Evolutionary conservation across 176 grass and related monocot genomes (phyloP), one percentile per base, ranked within the genome.

Genomic region (Bolboschoenus planiculmis): DNA sequence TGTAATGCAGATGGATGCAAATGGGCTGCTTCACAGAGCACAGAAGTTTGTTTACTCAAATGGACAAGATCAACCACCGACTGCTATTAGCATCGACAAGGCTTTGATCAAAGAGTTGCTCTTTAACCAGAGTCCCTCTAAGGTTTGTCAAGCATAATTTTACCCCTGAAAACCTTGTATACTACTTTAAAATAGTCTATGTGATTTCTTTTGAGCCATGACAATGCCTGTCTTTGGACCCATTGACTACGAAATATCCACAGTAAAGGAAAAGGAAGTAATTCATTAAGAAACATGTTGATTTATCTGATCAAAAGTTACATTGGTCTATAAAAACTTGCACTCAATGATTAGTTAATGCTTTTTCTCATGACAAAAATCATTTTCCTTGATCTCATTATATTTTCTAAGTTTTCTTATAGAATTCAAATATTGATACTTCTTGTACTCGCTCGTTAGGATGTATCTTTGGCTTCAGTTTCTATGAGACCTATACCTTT

Each of bases 401-500:
- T 33, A 46, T 44, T 40, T 10, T 51, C 54, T 10, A 18, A 46
- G 6, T 30, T 62, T 63, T 40, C 54, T 11, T 78, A n/a, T 48
- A 55, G 21, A 16, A 44, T 8, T 61, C 57, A 56, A 33, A 16
- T 39, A 62, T 54, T 89, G 8, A 85, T 48, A 70, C 26, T 14
- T 43, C 47, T 39, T 44, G 43, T 74, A 5, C 7, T 44, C 76
- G 34, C 15, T 78, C 2, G 54, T 64, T 70, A 98, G 96, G 96
- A 99, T 60, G 89, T 93, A 40, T 88, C 96, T 16, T 80, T 95
- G 86, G 93, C 96, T 47, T 93, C 87, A 4, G 89, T 99, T 55
- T 95, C 96, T 47, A 91, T 95, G 85, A 95, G 96, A 74, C 91
- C 89, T 2, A 91, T 91, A 80, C 96, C 96, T 48, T 93, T 99